A percentile compares a stretch with the other conserved stretches of the same genome.
Conservation (phyloP, 768 basidiomycete genomes). For the Tephrocybe sp. region DNA sequence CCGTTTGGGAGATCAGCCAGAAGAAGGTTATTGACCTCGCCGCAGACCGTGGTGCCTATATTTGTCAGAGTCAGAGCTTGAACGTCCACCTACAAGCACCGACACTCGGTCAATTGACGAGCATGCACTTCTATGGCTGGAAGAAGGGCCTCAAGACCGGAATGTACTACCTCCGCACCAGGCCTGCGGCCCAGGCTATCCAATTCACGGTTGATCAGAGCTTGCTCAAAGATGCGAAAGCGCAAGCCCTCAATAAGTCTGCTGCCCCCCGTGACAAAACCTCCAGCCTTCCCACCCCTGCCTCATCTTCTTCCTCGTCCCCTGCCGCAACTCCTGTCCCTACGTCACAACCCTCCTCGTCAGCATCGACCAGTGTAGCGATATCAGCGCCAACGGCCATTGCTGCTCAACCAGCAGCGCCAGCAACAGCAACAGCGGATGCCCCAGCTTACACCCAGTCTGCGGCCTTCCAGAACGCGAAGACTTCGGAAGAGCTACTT, state of each 20-base stretch:
- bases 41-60: constrained; percentile 98
- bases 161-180: constrained; percentile 95
- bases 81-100: constrained; percentile 92
- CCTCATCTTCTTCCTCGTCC: constrained; percentile 28
- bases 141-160: constrained; percentile 99
- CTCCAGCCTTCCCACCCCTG: constrained; percentile 30
- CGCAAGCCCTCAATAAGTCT: constrained; percentile 36
- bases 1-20: constrained; percentile 99
- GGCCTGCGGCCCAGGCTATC: constrained; percentile 92
- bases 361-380: constrained; percentile 10
- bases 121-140: constrained; percentile 99
- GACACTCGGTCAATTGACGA: constrained; percentile 87
- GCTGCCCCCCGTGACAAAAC: constrained; percentile 16
- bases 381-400: constrained; percentile 12
- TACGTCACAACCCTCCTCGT: constrained; percentile 15
- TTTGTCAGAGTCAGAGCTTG: constrained; percentile 93
- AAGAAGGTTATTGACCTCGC: constrained; percentile 98
- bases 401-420: constrained; percentile 18
- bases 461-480: constrained; percentile 24
- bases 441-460: constrained; percentile 13
- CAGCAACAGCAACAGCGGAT: constrained; percentile 14
- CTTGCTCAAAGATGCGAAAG: constrained; percentile 64
- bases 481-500: constrained; percentile 19
- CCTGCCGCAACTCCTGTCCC: constrained; percentile 22
- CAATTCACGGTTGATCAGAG: constrained; percentile 95